phyloP scores from a whole-genome alignment of 108 stramenopile genomes.

The Nitzschia inconspicua region DNA sequence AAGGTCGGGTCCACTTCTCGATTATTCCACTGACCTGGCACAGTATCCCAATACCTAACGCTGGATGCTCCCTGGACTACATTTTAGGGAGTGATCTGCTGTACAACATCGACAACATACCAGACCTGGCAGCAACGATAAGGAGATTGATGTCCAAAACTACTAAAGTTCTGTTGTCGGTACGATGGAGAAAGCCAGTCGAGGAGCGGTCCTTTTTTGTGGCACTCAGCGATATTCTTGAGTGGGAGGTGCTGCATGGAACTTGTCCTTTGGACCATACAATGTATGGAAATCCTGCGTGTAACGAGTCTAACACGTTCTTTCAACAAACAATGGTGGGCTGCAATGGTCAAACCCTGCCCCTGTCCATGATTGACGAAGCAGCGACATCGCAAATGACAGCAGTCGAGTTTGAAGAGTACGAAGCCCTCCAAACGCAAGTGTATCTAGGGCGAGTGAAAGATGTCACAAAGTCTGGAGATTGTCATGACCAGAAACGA shows the following conservation, averaged over 20 bases:
- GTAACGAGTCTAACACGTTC: constrained; percentile 45
- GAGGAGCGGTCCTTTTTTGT: constrained; percentile 66
- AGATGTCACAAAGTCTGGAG: too few species aligned
- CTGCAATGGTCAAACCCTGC: constrained; percentile 22
- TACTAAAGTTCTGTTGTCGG: constrained; percentile 5
- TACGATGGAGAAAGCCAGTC: constrained; percentile 68
- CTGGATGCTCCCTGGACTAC: constrained; percentile 32
- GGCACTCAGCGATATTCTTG: constrained; percentile 3
- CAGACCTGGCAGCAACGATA: constrained; percentile 53
- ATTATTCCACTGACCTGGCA: constrained; percentile 8
- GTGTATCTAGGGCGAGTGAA: constrained; percentile 34
- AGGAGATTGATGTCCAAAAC: constrained; percentile 29
- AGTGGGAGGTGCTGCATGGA: not conserved
- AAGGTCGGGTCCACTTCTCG: not conserved
- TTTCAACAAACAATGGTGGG: constrained; percentile 46
- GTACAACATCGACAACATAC: constrained; percentile 60
- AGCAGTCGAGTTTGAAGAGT: constrained; percentile 46
- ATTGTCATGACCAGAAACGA: too few species aligned
- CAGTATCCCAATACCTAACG: not conserved
- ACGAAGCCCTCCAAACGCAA: constrained; percentile 66
- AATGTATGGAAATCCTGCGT: constrained; percentile 52
- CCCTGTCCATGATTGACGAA: constrained; percentile 52
- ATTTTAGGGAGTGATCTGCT: constrained; percentile 73
- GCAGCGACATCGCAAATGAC: constrained; percentile 38
- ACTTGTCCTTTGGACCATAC: constrained; percentile 39